Base-by-base conservation (phyloP, 352 stramenopile species). In the Phytophthora europaea region DNA sequence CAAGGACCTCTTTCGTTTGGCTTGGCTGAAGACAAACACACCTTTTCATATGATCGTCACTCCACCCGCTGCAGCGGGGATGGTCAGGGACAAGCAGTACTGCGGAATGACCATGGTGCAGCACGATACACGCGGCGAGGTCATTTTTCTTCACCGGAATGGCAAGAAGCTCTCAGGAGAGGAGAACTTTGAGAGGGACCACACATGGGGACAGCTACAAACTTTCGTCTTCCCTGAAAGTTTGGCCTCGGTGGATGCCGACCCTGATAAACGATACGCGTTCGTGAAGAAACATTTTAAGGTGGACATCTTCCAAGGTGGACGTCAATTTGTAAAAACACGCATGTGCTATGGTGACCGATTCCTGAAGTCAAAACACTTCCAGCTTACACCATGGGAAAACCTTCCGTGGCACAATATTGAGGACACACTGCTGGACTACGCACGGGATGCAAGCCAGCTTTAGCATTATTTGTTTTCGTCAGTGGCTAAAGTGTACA, bases 1-100 rank as follows among this genome's bases (percentile, higher is more conserved):
- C 60, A 90, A 90, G 40, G 82, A 90, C 15, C 74, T 90, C 12
- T 90, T 88, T 31, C 82, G 82, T 0, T 64, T 90, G 12, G 82
- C 82, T n/a, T 90, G 82, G 82, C 64, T 88, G 18, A 88, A 85
- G 54, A 80, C 76, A 16, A 72, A 61, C 18, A 85, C 73, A 31
- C 63, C 73, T 4, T 90, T 90, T 50, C 68, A 87, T 58, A 84
- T 89, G 73, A 79, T 81, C 13, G 56, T 75, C 36, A 81, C 80
- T 6, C 69, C 82, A 16, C 78, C 82, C 4, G 80, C 75, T 18
- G 68, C 72, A 48, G 75, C 70, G 4, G 82, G 82, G 0, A 70
- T 80, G 40, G 76, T 82, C 28, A 62, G 77, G 61, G 53, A 43
- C 2, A 67, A 66, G 4, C 58, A 81, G 10, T 89, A 83, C 54